Evolutionary conservation across 257 asterid species (phyloP), one percentile per base, ranked within the genome.

Genomic region (Capsicum chinense): DNA sequence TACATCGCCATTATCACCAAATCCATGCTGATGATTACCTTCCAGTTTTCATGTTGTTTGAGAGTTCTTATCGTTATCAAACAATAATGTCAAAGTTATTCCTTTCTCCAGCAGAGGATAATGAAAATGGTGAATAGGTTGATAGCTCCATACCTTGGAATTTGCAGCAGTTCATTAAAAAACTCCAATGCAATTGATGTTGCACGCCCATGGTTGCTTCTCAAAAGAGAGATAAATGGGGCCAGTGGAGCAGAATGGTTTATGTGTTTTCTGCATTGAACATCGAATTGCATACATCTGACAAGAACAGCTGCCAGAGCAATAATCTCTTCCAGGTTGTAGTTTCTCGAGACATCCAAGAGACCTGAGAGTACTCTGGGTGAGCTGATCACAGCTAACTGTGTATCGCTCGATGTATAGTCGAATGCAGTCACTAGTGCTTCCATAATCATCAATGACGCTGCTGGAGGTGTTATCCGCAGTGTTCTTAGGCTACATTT

Each of bases 371-470:
- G 93, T n/a, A 92, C 97, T 86, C 90, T 83, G 1, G 97, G 98
- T 10, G 99, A 92, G 84, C 92, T 94, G 83, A 95, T 92, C 56
- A 88, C 89, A 4, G 96, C 93, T 85, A 95, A 70, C 56, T 95
- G 95, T 91, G 79, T 80, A 42, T 88, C 84, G 57, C 93, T 95
- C 6, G 99, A 91, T 66, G 91, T 93, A 68, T 42, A 84, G 88
- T 95, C 99, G 67, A 91, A 93, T 42, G 96, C 95, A 19, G 91
- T 88, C 81, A 94, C 95, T 7, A 95, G 85, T 17, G 88, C 85
- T 88, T 95, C 98, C 69, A 95, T 93, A 71, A 95, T 93, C 97
- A 91, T 92, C 84, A 95, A 54, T 0, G 99, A 94, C 3, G 99
- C 99, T 7, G 96, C 91, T 1, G 97, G 93, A 12, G 99, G 99